Base-by-base conservation (phyloP, 2,329 filamentous ascomycete species). In the Westerdykella sp. region DNA sequence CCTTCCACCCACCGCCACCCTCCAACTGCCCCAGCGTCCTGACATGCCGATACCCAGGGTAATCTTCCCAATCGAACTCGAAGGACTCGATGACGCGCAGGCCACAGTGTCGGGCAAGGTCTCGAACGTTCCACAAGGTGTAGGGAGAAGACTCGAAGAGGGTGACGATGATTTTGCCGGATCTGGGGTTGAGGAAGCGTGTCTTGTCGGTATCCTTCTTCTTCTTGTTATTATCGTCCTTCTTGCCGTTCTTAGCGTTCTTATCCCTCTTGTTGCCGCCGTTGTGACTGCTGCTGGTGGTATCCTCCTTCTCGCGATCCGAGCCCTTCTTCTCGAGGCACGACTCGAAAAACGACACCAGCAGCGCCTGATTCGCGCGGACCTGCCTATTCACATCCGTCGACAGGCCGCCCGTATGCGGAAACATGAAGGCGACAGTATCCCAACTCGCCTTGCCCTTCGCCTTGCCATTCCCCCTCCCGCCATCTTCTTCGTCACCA, bases 331-430 rank as follows among this genome's bases (percentile, higher is more conserved):
- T 51, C 10, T 60, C 54, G 13, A 65, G 43, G 18, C 60, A 60
- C 1, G 55, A 45, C 7, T 50, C 49, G 52, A 67, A 65, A 39
- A 67, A 67, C 4, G 37, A 34, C 2, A 62, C 60, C 12, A 61
- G 49, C 45, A 64, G 59, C 40, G 43, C 56, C 48, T 62, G 60
- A 70, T 98, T 97, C 65, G 87, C 81, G 44, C 93, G 82, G 12
- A 96, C 89, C 69, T 98, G 93, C 30, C 93, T 78, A 71, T 96
- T 96, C 43, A 96, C 85, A 70, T 97, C 90, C 55, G 85, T 97
- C 51, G 81, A 85, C 58, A 94, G 83, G 37, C 93, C 93, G 50
- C 93, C 93, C 3, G 94, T 85, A 71, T 98, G 93, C 30, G 93
- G 93, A 68, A 98, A 98, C 74, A 96, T 95, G 79, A 97, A 98